A percentile compares a stretch with the other conserved stretches of the same genome.
Conservation (phyloP, 306 rosid genomes). For the Trichosanthes cucumerina region DNA sequence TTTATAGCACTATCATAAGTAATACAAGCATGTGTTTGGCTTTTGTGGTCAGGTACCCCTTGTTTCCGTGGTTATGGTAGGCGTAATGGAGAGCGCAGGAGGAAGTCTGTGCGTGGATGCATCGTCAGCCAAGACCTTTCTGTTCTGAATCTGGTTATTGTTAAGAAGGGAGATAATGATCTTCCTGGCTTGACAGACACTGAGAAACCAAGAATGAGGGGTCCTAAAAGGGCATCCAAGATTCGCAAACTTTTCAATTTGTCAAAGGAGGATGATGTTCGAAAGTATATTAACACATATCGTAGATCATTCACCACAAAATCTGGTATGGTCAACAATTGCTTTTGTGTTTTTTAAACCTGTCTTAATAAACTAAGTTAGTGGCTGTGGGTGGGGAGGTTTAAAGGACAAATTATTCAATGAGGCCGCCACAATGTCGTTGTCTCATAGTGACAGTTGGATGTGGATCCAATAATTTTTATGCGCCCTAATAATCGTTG, state of each 20-base stretch:
- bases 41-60: slow-evolving; percentile 32
- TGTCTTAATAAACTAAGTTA: neutral
- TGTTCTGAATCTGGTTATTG: slow-evolving; percentile 52
- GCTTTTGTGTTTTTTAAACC: neutral
- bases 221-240: slow-evolving; percentile 57
- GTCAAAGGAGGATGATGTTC: slow-evolving; percentile 50
- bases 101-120: slow-evolving; percentile 53
- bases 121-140: slow-evolving; percentile 52
- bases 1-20: neutral
- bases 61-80: slow-evolving; percentile 55
- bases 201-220: slow-evolving; percentile 54
- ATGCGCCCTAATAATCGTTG: too few species aligned
- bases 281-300: slow-evolving; percentile 50
- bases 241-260: slow-evolving; percentile 46
- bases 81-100: slow-evolving; percentile 47
- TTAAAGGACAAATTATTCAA: too few species aligned
- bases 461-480: too few species aligned
- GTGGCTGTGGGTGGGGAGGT: neutral
- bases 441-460: too few species aligned
- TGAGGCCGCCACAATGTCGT: too few species aligned
- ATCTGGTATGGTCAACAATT: slow-evolving; percentile 18
- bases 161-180: slow-evolving; percentile 49
- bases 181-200: slow-evolving; percentile 52
- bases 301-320: slow-evolving; percentile 37
- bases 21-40: neutral